Conservation (phyloP, 2,329 filamentous ascomycete species). For the Lasiodiplodia sp. region DNA sequence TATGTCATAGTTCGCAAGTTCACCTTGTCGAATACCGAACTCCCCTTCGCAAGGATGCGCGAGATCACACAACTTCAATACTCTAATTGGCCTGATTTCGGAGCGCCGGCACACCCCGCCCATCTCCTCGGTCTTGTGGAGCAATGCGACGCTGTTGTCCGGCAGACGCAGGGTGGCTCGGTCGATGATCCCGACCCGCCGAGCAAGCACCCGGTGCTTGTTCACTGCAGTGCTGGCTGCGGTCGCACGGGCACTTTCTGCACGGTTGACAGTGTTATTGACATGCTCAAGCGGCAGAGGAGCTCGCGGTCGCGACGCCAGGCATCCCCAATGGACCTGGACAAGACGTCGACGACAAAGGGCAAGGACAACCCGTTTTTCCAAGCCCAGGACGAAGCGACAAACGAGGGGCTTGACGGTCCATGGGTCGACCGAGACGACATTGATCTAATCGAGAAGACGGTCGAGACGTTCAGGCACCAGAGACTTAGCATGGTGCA, state of each 20-base stretch:
- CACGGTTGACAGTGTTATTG: conserved; percentile 92
- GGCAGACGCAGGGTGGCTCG: conserved; percentile 55
- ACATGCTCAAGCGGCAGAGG: conserved; percentile 92
- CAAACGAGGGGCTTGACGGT: conserved; percentile 52
- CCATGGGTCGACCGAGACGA: conserved; percentile 74
- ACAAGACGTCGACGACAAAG: conserved; percentile 30
- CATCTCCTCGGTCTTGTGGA: conserved; percentile 91
- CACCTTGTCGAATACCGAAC: conserved; percentile 75
- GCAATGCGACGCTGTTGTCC: conserved; percentile 76
- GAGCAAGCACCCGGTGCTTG: conserved; percentile 74
- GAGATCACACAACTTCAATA: conserved; percentile 97
- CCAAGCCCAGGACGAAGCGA: not conserved
- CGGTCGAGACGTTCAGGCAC: conserved; percentile 87
- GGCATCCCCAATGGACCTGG: conserved; percentile 55
- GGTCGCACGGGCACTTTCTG: conserved; percentile 96
- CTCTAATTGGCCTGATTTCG: conserved; percentile 96
- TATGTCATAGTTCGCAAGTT: conserved; percentile 88
- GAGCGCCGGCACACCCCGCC: conserved; percentile 84
- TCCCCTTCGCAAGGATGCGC: conserved; percentile 84
- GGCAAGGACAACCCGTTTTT: conserved; percentile 31
- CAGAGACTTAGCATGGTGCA: conserved; percentile 98
- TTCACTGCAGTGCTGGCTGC: conserved; percentile 96
- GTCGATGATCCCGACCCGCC: conserved; percentile 64
- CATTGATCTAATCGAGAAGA: conserved; percentile 81
- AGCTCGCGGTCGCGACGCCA: conserved; percentile 43